These are phyloP conservation scores for Boletus mariae DNA, from an alignment of 1,284 basidiomycete species.

Conservation along the genomic window DNA sequence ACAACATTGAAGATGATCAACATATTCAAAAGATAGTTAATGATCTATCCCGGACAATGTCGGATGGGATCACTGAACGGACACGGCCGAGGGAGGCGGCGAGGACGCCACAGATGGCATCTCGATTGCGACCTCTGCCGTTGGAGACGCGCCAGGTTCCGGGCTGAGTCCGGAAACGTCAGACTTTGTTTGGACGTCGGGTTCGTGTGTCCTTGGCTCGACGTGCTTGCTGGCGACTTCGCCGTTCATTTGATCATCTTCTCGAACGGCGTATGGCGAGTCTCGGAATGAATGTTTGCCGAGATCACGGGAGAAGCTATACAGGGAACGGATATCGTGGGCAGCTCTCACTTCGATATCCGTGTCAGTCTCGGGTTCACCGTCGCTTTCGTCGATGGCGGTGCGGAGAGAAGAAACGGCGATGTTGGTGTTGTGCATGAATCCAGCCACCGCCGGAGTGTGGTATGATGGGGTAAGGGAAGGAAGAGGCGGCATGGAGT, in stretches of 20 bases:
- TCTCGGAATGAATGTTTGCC: constrained; percentile 26
- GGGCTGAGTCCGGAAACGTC: constrained; percentile 17
- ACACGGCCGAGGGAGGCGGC: constrained; percentile 32
- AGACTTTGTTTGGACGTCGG: constrained; percentile 12
- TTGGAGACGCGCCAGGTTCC: constrained; percentile 20
- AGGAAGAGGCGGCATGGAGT: constrained; percentile 32
- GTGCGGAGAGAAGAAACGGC: constrained; percentile 37
- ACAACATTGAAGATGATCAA: constrained; percentile 33
- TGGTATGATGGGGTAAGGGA: constrained; percentile 31
- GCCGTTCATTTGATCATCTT: constrained; percentile 25
- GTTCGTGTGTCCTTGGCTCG: constrained; percentile 10
- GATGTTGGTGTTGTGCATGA: constrained; percentile 37
- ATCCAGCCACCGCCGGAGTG: constrained; percentile 23
- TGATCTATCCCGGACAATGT: constrained; percentile 26
- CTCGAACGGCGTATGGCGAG: constrained; percentile 27
- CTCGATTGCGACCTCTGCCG: constrained; percentile 23
- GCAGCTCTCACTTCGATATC: constrained; percentile 27
- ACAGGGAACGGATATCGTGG: constrained; percentile 32
- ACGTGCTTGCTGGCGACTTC: constrained; percentile 18
- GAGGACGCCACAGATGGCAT: constrained; percentile 30
- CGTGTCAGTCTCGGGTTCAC: constrained; percentile 34
- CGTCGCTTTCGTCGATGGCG: constrained; percentile 35
- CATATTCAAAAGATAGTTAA: constrained; percentile 34
- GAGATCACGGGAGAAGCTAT: constrained; percentile 33
- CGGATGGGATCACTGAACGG: constrained; percentile 21